Base-by-base conservation (phyloP, 148 eudicot genomes). In the Hydrangea macrophylla region DNA sequence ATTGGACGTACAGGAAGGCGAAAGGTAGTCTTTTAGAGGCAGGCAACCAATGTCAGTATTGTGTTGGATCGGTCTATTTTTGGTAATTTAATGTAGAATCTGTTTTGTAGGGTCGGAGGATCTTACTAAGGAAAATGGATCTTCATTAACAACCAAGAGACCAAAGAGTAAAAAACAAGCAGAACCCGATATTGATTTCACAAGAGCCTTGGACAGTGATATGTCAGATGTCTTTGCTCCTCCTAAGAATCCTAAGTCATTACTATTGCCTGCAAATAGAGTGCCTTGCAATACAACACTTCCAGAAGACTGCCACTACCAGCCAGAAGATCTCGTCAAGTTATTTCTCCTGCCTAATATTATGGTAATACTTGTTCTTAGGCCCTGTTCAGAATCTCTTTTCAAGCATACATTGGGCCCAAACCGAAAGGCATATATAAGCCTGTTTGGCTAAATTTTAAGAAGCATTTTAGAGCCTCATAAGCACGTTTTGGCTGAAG, bases 261-360 rank as follows among this genome's bases (percentile, higher is more conserved):
- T 90, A 62, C 75, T 88, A 45, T 83, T 90, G 75, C 98, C 90
- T 64, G 72, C 88, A 65, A 88, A 84, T 58, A 85, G 79, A 76
- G 78, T 75, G 70, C 81, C 91, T 59, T 78, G 80, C 76, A 82
- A 81, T 66, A 94, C 79, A 62, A 88, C 76, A 60, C 97, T 94
- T 80, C 98, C 98, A 15, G 98, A 94, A 73, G 98, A 94, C 78
- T 90, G 98, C 72, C 98, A 90, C 60, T 94, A 94, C 75, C 96
- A 94, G 53, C 98, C 92, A 22, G 98, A 94, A 82, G 82, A 88
- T 82, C 97, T 94, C 65, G 92, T 94, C 76, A 90, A 90, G 84
- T 69, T 90, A 64, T 94, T 94, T 86, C 90, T 94, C 72, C 80
- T 86, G 66, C 97, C 90, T 35, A 73, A 86, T 81, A 84, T 94